Conservation (phyloP, 75 land plant genomes). For the Pinus tabuliformis region DNA sequence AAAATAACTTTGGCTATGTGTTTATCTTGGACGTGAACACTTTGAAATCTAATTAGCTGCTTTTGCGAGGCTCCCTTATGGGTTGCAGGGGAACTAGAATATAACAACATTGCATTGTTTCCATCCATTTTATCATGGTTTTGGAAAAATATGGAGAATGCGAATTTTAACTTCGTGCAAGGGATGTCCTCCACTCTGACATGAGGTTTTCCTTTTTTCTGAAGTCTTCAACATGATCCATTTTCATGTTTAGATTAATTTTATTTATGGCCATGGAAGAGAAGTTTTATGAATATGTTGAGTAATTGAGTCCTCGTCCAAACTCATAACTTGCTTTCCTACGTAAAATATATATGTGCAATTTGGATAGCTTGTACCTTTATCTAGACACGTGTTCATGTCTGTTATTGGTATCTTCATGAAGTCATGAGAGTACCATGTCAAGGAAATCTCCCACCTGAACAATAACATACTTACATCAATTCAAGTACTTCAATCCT, state of each 20-base stretch:
- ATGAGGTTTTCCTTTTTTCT: slow-evolving; percentile 3
- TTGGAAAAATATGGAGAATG: slow-evolving; percentile 30
- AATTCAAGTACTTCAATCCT: too few species aligned
- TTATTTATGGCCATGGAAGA: slow-evolving; percentile 10
- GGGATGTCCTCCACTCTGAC: slow-evolving; percentile 10
- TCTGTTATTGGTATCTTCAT: slow-evolving; percentile 76
- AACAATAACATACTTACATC: too few species aligned
- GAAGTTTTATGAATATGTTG: slow-evolving; percentile 46
- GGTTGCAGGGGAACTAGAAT: slow-evolving; percentile 16
- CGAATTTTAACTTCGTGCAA: slow-evolving; percentile 30
- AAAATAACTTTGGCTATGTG: slow-evolving; percentile 42
- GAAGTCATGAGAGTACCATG: slow-evolving; percentile 87
- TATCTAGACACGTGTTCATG: slow-evolving; percentile 80
- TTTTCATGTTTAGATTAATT: not conserved
- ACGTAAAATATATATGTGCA: slow-evolving; percentile 85
- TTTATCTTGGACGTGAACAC: slow-evolving; percentile 35
- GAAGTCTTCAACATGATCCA: not conserved
- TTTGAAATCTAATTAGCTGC: slow-evolving; percentile 69
- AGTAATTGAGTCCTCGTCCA: slow-evolving; percentile 83
- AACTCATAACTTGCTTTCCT: slow-evolving; percentile 60
- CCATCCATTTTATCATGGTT: slow-evolving; percentile 63
- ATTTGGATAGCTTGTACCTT: slow-evolving; percentile 68
- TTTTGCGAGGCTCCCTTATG: slow-evolving; percentile 42
- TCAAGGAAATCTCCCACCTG: slow-evolving; percentile 84
- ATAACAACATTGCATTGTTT: slow-evolving; percentile 70